Percentiles rank a stretch among this genome's conserved stretches.
Evolutionary conservation across 2,329 filamentous ascomycete species (phyloP).

Genomic region (Colletotrichum nymphaeae): DNA sequence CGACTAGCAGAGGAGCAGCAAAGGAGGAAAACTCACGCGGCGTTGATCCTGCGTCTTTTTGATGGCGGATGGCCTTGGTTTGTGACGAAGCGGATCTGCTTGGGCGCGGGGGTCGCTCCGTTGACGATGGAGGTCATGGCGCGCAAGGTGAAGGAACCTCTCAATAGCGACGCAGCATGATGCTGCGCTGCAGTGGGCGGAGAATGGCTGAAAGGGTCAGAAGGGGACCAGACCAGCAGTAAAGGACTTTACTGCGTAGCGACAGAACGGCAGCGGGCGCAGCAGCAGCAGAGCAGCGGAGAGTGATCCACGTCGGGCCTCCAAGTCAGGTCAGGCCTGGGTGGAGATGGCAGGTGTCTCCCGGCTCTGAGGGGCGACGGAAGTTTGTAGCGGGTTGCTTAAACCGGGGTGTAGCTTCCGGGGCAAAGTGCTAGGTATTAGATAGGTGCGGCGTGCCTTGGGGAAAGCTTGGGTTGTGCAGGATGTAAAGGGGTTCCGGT

Average conservation of each 20-base stretch:
- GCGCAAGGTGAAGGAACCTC: slow-evolving; percentile 31
- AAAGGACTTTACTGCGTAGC: not conserved
- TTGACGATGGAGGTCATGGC: slow-evolving; percentile 49
- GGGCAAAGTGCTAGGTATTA: not conserved
- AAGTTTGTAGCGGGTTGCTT: not conserved
- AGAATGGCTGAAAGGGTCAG: slow-evolving; percentile 12
- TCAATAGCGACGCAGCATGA: slow-evolving; percentile 34
- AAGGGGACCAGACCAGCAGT: not conserved
- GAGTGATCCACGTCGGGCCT: slow-evolving; percentile 13
- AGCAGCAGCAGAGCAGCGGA: slow-evolving; percentile 2
- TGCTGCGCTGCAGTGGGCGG: slow-evolving; percentile 33
- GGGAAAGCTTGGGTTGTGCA: slow-evolving; percentile 30
- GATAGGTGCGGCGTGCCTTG: not conserved
- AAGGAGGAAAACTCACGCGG: slow-evolving; percentile 68
- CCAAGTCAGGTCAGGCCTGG: slow-evolving; percentile 20
- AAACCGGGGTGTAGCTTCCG: slow-evolving; percentile 23
- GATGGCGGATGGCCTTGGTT: slow-evolving; percentile 84
- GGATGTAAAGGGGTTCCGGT: slow-evolving; percentile 6
- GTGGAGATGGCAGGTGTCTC: slow-evolving; percentile 28
- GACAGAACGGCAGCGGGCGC: not conserved
- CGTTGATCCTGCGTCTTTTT: slow-evolving; percentile 82
- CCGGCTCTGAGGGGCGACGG: not conserved
- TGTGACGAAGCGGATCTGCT: slow-evolving; percentile 82
- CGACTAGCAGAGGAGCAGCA: not conserved
- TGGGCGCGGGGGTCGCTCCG: slow-evolving; percentile 56